Evolutionary conservation across 441 rosid genomes (phyloP).

Genomic region (Aleurites moluccanus): DNA sequence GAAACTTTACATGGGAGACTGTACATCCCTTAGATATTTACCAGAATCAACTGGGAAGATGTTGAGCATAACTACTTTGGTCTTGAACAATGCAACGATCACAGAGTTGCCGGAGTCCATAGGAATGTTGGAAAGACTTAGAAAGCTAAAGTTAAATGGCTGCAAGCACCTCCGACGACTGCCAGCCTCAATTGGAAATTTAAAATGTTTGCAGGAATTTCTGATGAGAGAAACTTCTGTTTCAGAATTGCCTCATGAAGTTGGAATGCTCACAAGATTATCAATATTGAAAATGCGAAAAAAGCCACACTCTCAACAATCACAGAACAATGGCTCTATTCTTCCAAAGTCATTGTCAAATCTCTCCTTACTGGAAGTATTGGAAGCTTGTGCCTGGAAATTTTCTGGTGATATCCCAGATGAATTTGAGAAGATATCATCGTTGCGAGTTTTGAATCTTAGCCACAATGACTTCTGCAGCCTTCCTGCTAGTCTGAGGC

Average conservation of each 20-base stretch:
- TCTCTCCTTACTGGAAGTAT: conserved; percentile 43
- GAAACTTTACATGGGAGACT: conserved; percentile 40
- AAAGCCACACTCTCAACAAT: conserved; percentile 15
- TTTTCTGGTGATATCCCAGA: conserved; percentile 54
- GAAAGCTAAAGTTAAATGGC: conserved; percentile 27
- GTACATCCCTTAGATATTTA: conserved; percentile 37
- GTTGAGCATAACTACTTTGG: conserved; percentile 34
- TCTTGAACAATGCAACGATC: conserved; percentile 36
- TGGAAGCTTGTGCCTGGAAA: conserved; percentile 58
- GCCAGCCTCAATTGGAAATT: conserved; percentile 52
- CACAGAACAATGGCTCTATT: conserved; percentile 13
- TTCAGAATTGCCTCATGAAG: conserved; percentile 46
- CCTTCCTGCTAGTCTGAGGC: conserved; percentile 55
- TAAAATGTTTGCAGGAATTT: conserved; percentile 48
- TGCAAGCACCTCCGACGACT: conserved; percentile 47
- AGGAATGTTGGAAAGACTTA: conserved; percentile 46
- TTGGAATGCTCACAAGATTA: conserved; percentile 52
- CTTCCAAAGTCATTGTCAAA: conserved; percentile 48
- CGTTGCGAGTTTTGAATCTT: conserved; percentile 38
- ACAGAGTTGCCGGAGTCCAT: conserved; percentile 48
- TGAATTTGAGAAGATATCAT: conserved; percentile 51
- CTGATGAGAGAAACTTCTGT: conserved; percentile 45
- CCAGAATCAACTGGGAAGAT: conserved; percentile 50
- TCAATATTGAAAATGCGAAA: conserved; percentile 45
- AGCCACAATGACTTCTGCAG: conserved; percentile 47